Evolutionary conservation across 2,329 filamentous ascomycete genomes (phyloP).

Genomic region (Chaetomium globosum): DNA sequence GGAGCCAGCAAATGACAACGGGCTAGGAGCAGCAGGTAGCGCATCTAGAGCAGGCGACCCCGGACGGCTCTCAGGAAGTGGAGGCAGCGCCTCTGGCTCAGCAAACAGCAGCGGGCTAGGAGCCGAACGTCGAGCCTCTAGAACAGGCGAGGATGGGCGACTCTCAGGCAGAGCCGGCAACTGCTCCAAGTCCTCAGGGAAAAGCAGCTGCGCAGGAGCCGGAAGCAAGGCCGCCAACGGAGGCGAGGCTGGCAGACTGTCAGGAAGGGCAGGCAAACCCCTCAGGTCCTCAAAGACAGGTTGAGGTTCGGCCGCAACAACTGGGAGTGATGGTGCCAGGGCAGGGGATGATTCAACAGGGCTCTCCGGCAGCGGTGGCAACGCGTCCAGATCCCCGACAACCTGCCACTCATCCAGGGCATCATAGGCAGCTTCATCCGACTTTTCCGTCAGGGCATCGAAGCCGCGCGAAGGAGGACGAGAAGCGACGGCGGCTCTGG

Average conservation of each 20-base stretch:
- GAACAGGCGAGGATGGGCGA: neutral
- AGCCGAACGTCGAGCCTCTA: neutral
- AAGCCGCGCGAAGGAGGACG: neutral
- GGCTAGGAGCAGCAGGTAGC: neutral
- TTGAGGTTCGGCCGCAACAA: too few species aligned
- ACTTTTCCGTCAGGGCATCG: neutral
- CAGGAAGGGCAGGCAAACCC: conserved; percentile 13
- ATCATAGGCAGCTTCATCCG: neutral
- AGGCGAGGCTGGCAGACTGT: conserved; percentile 15
- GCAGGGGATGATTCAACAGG: conserved; percentile 19
- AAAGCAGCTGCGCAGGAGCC: neutral
- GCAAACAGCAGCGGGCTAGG: neutral
- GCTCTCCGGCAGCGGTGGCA: conserved; percentile 29
- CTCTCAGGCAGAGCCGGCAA: conserved; percentile 27
- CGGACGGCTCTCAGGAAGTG: conserved; percentile 4
- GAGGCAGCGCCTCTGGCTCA: neutral
- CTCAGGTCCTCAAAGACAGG: conserved; percentile 1
- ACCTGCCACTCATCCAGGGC: neutral
- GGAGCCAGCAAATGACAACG: neutral
- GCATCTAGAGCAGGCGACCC: conserved; percentile 3
- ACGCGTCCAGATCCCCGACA: conserved; percentile 5
- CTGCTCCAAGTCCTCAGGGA: conserved; percentile 11
- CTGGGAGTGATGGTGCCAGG: neutral
- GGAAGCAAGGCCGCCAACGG: neutral
- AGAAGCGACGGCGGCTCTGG: conserved; percentile 20